Conservation (phyloP, 768 basidiomycete genomes). For the Collybia sp. region DNA sequence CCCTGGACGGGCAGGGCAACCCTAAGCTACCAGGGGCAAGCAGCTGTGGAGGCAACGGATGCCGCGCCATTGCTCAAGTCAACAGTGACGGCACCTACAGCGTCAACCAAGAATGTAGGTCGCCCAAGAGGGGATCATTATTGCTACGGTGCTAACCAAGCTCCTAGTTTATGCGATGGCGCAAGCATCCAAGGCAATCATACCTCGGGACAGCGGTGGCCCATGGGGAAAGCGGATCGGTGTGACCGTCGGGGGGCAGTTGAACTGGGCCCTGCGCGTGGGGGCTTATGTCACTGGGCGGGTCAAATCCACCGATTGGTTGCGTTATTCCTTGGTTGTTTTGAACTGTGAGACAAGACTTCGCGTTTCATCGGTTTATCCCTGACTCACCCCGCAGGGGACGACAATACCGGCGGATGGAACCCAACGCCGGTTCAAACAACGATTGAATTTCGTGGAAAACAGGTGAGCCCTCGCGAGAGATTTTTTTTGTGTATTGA, state of each 20-base stretch:
- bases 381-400: slow-evolving; percentile 22
- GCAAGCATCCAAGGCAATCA: slow-evolving; percentile 65
- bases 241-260: slow-evolving; percentile 49
- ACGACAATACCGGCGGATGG: slow-evolving; percentile 46
- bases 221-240: slow-evolving; percentile 64
- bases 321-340: slow-evolving; percentile 64
- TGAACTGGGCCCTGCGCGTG: slow-evolving; percentile 54
- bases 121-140: not conserved
- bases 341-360: slow-evolving; percentile 46
- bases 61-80: slow-evolving; percentile 59
- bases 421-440: slow-evolving; percentile 45
- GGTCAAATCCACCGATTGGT: slow-evolving; percentile 46
- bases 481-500: not conserved
- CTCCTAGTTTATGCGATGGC: slow-evolving; percentile 59
- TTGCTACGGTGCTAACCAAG: not conserved
- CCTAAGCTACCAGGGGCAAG: slow-evolving; percentile 49
- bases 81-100: slow-evolving; percentile 55
- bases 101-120: slow-evolving; percentile 67
- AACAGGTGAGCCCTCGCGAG: slow-evolving; percentile 34
- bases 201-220: slow-evolving; percentile 60
- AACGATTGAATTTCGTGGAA: slow-evolving; percentile 59
- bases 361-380: not conserved
- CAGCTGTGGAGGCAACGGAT: slow-evolving; percentile 56
- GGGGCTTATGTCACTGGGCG: slow-evolving; percentile 60
- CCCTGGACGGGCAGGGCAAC: slow-evolving; percentile 49